Conservation (phyloP, 2,329 filamentous ascomycete genomes). For the Pyrenochaeta sp. region DNA sequence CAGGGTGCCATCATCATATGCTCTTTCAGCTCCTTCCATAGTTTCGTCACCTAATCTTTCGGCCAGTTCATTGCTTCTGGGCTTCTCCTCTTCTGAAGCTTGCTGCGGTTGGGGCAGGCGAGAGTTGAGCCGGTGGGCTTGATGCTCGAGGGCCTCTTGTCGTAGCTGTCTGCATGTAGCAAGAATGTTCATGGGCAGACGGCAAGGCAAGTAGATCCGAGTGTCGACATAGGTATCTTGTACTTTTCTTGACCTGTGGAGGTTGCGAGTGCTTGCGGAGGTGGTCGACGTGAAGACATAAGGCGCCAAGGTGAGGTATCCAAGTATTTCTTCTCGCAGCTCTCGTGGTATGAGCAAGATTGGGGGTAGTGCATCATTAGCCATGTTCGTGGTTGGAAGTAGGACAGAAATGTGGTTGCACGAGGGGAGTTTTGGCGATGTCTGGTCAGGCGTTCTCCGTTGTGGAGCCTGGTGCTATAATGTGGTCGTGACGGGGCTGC, state of each 20-base stretch:
- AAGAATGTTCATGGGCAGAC: constrained; percentile 27
- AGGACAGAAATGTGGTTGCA: not conserved
- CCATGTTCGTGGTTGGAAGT: not conserved
- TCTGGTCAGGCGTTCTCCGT: not conserved
- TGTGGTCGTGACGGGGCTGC: too few relatives aligned
- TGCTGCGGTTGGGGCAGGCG: not conserved
- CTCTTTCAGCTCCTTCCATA: constrained; percentile 30
- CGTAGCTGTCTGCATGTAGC: constrained; percentile 36
- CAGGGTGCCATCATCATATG: constrained; percentile 23
- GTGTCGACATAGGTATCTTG: constrained; percentile 31
- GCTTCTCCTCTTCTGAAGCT: constrained; percentile 1
- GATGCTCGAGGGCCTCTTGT: constrained; percentile 30
- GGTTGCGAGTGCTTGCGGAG: constrained; percentile 14
- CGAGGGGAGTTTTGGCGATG: too few relatives aligned
- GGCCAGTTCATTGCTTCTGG: constrained; percentile 14
- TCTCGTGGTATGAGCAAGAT: constrained; percentile 36
- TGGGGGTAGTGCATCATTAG: not conserved
- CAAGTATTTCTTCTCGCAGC: constrained; percentile 35
- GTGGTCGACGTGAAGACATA: constrained; percentile 34
- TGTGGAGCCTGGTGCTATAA: too few relatives aligned
- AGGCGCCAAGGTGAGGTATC: constrained; percentile 23
- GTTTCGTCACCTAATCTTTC: constrained; percentile 17
- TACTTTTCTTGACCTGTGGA: constrained; percentile 12
- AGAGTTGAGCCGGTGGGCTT: constrained; percentile 18
- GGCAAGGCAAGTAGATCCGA: constrained; percentile 35